Evolutionary conservation across 2,329 filamentous ascomycete genomes (phyloP).

Genomic region (Xylariaceae sp.): DNA sequence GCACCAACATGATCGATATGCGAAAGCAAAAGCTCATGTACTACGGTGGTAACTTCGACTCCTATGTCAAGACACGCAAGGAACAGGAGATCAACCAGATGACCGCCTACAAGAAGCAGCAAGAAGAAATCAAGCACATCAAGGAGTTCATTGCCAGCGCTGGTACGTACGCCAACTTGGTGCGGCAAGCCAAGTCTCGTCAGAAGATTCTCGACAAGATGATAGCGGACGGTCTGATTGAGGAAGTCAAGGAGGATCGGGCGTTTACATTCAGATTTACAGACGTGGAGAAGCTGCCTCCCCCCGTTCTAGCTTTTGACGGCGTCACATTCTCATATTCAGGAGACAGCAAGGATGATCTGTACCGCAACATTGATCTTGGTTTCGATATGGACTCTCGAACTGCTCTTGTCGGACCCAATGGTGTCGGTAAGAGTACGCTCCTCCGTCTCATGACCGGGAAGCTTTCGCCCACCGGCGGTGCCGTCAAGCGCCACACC

Average conservation of each 20-base stretch:
- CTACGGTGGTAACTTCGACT: constrained; percentile 99
- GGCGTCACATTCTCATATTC: constrained; percentile 98
- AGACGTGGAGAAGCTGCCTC: constrained; percentile 98
- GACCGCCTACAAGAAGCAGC: constrained; percentile 98
- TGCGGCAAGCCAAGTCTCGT: constrained; percentile 95
- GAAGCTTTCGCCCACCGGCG: constrained; percentile 79
- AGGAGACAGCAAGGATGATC: constrained; percentile 79
- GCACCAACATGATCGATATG: constrained; percentile 98
- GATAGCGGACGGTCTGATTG: constrained; percentile 98
- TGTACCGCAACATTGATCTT: constrained; percentile 95
- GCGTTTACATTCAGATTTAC: constrained; percentile 98
- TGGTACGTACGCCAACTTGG: constrained; percentile 99
- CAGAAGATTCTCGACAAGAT: constrained; percentile 99
- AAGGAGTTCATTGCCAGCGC: constrained; percentile 99
- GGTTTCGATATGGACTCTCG: constrained; percentile 99
- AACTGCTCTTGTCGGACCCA: constrained; percentile 93
- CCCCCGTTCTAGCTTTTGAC: constrained; percentile 93
- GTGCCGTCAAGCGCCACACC: constrained; percentile 84
- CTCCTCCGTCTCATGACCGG: constrained; percentile 94
- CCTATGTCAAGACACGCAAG: constrained; percentile 86
- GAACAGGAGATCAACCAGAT: constrained; percentile 98
- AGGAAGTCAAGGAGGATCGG: constrained; percentile 77
- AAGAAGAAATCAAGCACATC: constrained; percentile 98
- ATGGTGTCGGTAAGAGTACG: constrained; percentile 98
- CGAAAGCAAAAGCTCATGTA: constrained; percentile 81